These are phyloP conservation scores for Brasilioporus rufonigricans DNA, from an alignment of 768 basidiomycete genomes.

Conservation along the genomic window DNA sequence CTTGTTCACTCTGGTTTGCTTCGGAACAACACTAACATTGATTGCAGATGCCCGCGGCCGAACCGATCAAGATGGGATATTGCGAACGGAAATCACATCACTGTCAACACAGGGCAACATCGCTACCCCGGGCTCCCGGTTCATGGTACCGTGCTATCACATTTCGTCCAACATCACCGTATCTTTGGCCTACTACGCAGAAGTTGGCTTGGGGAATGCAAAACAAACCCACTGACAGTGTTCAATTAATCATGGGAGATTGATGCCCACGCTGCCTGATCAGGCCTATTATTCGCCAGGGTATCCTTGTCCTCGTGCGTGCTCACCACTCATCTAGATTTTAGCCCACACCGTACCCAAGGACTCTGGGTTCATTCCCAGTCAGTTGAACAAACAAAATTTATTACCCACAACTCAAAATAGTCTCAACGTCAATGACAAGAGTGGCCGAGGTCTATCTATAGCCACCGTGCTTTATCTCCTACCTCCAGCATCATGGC, in stretches of 20 bases:
- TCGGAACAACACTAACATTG: not conserved
- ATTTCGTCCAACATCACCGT: not conserved
- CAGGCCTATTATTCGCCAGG: not conserved
- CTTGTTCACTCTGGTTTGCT: not conserved
- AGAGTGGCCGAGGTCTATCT: slow-evolving; percentile 12
- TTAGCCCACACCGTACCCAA: slow-evolving; percentile 7
- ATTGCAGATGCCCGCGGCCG: not conserved
- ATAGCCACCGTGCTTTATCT: slow-evolving; percentile 6
- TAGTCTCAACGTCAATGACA: not conserved
- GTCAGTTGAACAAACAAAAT: not conserved
- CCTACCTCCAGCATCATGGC: slow-evolving; percentile 16
- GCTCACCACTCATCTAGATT: slow-evolving; percentile 18
- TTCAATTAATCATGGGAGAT: not conserved
- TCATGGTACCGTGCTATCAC: not conserved
- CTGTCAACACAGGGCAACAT: not conserved
- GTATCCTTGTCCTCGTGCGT: slow-evolving; percentile 12
- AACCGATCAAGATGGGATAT: not conserved
- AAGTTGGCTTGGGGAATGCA: not conserved
- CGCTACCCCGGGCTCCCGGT: not conserved
- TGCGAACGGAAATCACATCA: not conserved
- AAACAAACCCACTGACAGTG: not conserved
- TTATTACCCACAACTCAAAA: not conserved
- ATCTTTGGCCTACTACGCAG: not conserved
- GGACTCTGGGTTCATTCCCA: not conserved
- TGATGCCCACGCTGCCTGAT: slow-evolving; percentile 8